Evolutionary conservation across 2,329 filamentous ascomycete species (phyloP).

Genomic region (Phaeosphaeria sp.): DNA sequence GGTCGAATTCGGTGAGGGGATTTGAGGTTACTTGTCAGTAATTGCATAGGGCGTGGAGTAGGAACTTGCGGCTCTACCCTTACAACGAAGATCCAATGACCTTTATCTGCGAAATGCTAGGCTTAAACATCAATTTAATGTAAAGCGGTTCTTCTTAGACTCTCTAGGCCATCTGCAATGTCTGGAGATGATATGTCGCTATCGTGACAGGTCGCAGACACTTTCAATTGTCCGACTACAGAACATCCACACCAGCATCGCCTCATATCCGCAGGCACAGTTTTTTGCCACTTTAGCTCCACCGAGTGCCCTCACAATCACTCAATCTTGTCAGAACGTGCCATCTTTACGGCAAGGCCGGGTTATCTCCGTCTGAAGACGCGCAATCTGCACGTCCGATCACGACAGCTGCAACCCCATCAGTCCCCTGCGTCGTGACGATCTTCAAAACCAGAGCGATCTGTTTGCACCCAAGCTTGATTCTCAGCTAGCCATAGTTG

Average conservation of each 20-base stretch:
- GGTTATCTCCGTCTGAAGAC: slow-evolving; percentile 11
- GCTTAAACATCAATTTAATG: too few relatives aligned
- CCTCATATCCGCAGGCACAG: too few relatives aligned
- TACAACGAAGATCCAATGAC: too few relatives aligned
- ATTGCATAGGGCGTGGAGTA: not conserved
- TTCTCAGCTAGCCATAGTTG: not conserved
- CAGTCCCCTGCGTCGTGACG: not conserved
- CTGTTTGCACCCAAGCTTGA: not conserved
- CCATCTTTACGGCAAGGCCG: not conserved
- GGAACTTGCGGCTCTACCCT: too few relatives aligned
- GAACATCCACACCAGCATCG: too few relatives aligned
- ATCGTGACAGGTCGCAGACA: too few relatives aligned
- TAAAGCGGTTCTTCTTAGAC: too few relatives aligned
- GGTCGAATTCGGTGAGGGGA: not conserved
- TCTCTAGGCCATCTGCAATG: too few relatives aligned
- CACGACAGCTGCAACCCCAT: slow-evolving; percentile 9
- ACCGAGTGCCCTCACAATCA: not conserved
- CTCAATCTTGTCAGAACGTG: not conserved
- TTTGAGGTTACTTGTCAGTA: slow-evolving; percentile 18
- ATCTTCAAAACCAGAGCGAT: not conserved
- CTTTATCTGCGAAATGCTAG: too few relatives aligned
- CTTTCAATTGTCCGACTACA: too few relatives aligned
- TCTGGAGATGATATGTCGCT: too few relatives aligned
- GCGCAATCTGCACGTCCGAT: slow-evolving; percentile 13
- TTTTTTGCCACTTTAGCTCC: too few relatives aligned